Base-by-base conservation (phyloP, 2,329 filamentous ascomycete genomes). In the Paracorniculantispora psalliotae region DNA sequence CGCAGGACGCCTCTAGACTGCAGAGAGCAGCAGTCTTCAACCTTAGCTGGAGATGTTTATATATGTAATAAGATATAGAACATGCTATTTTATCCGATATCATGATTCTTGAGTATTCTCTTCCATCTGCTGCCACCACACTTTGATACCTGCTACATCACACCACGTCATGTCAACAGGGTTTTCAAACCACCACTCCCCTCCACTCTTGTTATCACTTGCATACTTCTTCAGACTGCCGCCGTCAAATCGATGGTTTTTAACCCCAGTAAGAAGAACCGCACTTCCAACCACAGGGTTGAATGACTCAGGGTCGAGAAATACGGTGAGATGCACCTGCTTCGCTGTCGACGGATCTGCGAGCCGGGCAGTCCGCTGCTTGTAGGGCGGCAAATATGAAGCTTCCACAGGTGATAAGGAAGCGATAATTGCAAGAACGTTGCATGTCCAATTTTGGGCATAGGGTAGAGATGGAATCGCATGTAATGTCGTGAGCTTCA, bases 381-480 rank as follows among this genome's bases (percentile, higher is more conserved):
- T 73, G 60, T 76, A 75, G 0, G 81, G 81, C 1, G 77, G 78
- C 6, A 83, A 70, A 3, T 76, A 72, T 0, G 78, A 79, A 1
- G 80, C 72, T 60, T 83, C 78, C 17, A 82, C 68, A 0, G 70
- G 73, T 0, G 78, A 79, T 3, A 84, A 68, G 1, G 75, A 75
- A 0, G 72, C 69, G 3, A 84, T 61, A n/a, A 84, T 73, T 57
- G 75, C 80, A 3, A 85, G 75, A 7, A 82, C 71, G 61, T 84
- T 84, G 67, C 80, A 76, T 48, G 78, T 79, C 81, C 81, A 85
- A 65, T 84, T 84, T 60, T 83, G 80, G 56, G 78, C 77, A 68
- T 81, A 84, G 1, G 81, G 81, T 1, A 84, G 74, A 61, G 77
- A 71, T 0, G 81, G 79, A 51, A 84, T 78, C 7, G 76, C 71